Evolutionary conservation across 164 flowering plant genomes (phyloP), one percentile per base, ranked within the genome.

Genomic region (Chimonanthus praecox): DNA sequence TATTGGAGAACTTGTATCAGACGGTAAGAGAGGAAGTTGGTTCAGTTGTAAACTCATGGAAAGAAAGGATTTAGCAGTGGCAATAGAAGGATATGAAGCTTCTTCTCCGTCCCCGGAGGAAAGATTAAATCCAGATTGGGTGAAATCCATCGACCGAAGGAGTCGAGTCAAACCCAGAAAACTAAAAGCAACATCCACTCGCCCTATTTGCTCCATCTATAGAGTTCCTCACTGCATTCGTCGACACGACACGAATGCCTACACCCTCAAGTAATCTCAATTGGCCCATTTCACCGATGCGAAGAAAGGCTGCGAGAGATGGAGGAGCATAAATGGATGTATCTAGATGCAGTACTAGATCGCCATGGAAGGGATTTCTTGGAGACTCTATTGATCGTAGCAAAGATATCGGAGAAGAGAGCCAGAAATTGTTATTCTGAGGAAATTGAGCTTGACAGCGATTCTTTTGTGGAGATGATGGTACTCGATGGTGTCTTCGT

Each of bases 291-390:
- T 21, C 74, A 72, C 60, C 67, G 21, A 46, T 43, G 47, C 4
- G 15, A 62, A 5, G 1, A 9, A 18, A n/a, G 48, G n/a, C 72
- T 70, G 10, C 47, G 51, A 51, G 74, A 45, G 21, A 63, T 62
- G 67, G 58, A 72, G 50, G 58, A 72, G 68, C 47, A 18, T 20
- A 72, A 63, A 72, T 72, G 67, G 74, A 66, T 4, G 15, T 21
- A 62, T 64, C 68, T 72, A 5, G n/a, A 62, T 49, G 58, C 47
- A 5, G 15, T 63, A 46, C 43, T 72, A 18, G 5, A 15, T 13
- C 54, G 68, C 4, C 48, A 62, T 33, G 13, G 44, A 7, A 11
- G 48, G 13, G 6, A 43, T 50, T 21, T 8, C 8, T 18, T 63
- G 3, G 66, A 63, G 66, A 4, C 9, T 11, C 21, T 6, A 18